These are phyloP conservation scores for Hypericum perforatum DNA, from an alignment of 345 rosid genomes.

Conservation along the genomic window DNA sequence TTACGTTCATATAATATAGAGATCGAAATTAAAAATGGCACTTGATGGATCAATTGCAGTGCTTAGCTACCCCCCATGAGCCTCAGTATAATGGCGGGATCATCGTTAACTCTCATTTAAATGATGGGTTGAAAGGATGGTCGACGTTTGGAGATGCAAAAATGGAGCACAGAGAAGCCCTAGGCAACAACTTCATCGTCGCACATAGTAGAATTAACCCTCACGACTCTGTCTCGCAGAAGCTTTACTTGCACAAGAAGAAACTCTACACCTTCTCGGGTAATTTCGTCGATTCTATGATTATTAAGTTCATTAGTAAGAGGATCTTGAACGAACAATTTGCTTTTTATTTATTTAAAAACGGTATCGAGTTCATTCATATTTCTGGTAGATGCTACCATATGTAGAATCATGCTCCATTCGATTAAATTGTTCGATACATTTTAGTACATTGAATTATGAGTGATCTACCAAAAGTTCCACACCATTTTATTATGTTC, in stretches of 20 bases:
- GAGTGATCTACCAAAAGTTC: too few relatives aligned
- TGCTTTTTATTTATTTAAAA: too few relatives aligned
- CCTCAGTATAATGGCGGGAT: constrained; percentile 77
- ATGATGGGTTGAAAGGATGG: constrained; percentile 48
- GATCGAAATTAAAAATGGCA: background rate
- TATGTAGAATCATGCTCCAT: too few relatives aligned
- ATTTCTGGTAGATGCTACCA: too few relatives aligned
- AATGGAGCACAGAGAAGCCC: constrained; percentile 27
- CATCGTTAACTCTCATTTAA: constrained; percentile 48
- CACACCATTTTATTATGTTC: too few relatives aligned
- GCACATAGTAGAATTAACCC: constrained; percentile 38
- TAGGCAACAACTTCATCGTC: constrained; percentile 46
- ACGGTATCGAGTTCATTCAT: too few relatives aligned
- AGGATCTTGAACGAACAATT: too few relatives aligned
- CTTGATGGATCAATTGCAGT: constrained; percentile 22
- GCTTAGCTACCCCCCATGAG: constrained; percentile 38
- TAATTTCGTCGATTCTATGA: constrained; percentile 2
- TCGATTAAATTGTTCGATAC: background rate
- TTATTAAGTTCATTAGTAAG: too few relatives aligned
- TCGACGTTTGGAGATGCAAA: constrained; percentile 37
- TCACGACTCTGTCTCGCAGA: constrained; percentile 43
- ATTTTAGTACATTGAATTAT: too few relatives aligned
- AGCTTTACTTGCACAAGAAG: constrained; percentile 28
- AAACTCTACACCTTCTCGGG: constrained; percentile 61
- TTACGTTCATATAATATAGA: background rate